Conservation (phyloP, 768 basidiomycete genomes). For the Naganishia antarctica region DNA sequence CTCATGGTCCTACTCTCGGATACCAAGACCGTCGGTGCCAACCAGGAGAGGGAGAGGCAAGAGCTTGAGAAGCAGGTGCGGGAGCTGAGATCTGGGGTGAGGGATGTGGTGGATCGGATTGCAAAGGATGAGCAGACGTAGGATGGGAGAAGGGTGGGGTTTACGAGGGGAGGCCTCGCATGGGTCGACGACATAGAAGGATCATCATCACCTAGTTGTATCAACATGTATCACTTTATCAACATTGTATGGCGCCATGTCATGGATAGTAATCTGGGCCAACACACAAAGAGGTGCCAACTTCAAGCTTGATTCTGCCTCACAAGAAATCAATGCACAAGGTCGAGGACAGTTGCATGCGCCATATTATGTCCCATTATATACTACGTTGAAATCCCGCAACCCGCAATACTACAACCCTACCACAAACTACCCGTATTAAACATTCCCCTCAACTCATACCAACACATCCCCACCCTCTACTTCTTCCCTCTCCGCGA, state of each 20-base stretch:
- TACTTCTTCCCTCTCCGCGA: conserved; percentile 11
- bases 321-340: too few relatives aligned
- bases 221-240: too few relatives aligned
- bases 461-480: not conserved
- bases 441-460: not conserved
- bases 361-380: not conserved
- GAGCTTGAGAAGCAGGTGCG: not conserved
- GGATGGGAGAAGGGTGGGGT: not conserved
- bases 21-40: not conserved
- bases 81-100: conserved; percentile 27
- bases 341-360: too few relatives aligned
- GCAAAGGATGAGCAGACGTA: conserved; percentile 29
- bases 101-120: conserved; percentile 31
- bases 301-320: too few relatives aligned
- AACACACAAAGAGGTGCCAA: too few relatives aligned
- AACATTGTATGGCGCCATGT: too few relatives aligned
- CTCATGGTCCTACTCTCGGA: conserved; percentile 28
- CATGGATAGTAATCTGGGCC: too few relatives aligned
- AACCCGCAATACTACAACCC: not conserved
- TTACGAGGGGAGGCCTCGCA: not conserved
- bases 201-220: not conserved
- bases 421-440: not conserved
- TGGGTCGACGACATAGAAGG: not conserved
- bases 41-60: not conserved
- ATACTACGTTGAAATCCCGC: not conserved